These are phyloP conservation scores for Paramecium biaurelia DNA, from an alignment of 73 alveolate genomes.

Conservation along the genomic window DNA sequence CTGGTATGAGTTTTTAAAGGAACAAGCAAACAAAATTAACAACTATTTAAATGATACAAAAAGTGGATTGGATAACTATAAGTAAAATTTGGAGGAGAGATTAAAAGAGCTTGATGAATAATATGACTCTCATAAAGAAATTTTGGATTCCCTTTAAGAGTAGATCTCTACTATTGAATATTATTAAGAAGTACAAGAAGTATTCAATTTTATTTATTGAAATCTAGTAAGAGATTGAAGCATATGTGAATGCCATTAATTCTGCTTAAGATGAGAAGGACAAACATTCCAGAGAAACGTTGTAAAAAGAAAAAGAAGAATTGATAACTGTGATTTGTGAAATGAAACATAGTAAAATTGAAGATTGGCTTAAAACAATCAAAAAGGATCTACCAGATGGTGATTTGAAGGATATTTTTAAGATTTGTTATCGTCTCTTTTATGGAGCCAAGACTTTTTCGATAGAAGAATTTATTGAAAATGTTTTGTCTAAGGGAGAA, in stretches of 20 bases:
- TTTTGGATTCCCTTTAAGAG: not conserved
- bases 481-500: not conserved
- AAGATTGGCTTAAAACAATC: not conserved
- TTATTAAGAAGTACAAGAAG: not conserved
- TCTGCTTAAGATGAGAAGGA: not conserved
- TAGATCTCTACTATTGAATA: not conserved
- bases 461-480: not conserved
- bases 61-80: not conserved
- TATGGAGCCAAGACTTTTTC: not conserved
- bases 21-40: not conserved
- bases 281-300: not conserved
- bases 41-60: not conserved
- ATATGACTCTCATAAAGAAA: not conserved
- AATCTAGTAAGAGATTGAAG: not conserved
- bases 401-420: not conserved
- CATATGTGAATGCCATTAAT: not conserved
- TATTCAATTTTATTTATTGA: not conserved
- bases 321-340: not conserved
- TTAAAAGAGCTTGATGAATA: not conserved
- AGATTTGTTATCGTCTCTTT: not conserved
- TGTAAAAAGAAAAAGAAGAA: not conserved
- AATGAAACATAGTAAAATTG: not conserved
- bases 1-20: not conserved
- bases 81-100: not conserved
- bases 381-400: not conserved